Conservation (phyloP, 2,329 filamentous ascomycete genomes). For the Fusarium oligoseptatum region DNA sequence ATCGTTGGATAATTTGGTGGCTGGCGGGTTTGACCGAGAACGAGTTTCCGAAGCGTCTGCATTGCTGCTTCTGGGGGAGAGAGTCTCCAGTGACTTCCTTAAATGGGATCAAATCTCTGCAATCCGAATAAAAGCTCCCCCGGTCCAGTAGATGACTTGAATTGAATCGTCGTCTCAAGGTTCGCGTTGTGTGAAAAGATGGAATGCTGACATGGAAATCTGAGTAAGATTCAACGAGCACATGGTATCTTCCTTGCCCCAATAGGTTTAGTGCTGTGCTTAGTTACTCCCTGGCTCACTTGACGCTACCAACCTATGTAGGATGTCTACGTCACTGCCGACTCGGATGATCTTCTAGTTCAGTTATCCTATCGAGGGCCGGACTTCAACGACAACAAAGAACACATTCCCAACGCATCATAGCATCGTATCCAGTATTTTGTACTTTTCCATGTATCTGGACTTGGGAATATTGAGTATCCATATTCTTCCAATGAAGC, state of each 20-base stretch:
- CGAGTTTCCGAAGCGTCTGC: constrained; percentile 1
- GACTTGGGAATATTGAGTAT: too few species aligned
- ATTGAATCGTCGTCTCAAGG: neutral
- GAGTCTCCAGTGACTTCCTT: neutral
- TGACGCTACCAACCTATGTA: neutral
- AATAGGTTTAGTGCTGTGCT: neutral
- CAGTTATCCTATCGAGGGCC: too few species aligned
- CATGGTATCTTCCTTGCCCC: neutral
- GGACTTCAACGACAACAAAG: too few species aligned
- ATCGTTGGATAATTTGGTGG: constrained; percentile 5
- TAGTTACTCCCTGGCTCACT: neutral
- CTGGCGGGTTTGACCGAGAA: constrained; percentile 12
- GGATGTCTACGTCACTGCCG: neutral
- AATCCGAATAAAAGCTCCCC: neutral
- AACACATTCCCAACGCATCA: too few species aligned
- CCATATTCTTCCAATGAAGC: too few species aligned
- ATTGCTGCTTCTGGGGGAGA: neutral
- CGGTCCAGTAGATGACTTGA: neutral
- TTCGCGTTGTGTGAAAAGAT: neutral
- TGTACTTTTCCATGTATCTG: too few species aligned
- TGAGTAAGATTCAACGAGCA: neutral
- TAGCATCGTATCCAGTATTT: too few species aligned
- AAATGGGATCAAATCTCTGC: neutral
- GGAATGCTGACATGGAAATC: neutral
- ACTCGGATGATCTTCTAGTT: too few species aligned